phyloP scores from a whole-genome alignment of 108 stramenopile species.

The Cyclotella kingstonii region DNA sequence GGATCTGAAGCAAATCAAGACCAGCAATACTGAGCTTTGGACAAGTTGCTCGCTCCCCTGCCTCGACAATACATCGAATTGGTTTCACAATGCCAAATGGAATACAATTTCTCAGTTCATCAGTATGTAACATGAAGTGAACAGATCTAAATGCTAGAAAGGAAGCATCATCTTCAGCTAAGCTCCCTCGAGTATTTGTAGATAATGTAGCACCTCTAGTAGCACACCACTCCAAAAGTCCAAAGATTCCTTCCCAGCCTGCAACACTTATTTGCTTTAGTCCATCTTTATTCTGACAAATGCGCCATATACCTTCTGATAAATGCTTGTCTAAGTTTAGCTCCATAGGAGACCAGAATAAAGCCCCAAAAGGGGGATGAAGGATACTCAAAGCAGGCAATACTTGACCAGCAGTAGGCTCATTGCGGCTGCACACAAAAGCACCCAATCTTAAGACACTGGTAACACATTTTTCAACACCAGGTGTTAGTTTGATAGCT shows the following conservation, averaged over 20 bases:
- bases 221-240: slow-evolving; percentile 69
- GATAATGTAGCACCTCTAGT: slow-evolving; percentile 48
- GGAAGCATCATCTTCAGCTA: slow-evolving; percentile 78
- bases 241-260: slow-evolving; percentile 74
- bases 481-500: slow-evolving; percentile 52
- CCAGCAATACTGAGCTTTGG: slow-evolving; percentile 80
- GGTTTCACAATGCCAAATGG: slow-evolving; percentile 48
- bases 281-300: slow-evolving; percentile 67
- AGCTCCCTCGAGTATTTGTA: slow-evolving; percentile 33
- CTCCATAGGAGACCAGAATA: slow-evolving; percentile 36
- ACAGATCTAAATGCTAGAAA: slow-evolving; percentile 76
- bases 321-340: slow-evolving; percentile 69
- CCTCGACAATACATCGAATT: slow-evolving; percentile 54
- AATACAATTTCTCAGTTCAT: slow-evolving; percentile 58
- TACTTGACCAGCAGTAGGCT: slow-evolving; percentile 57
- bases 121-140: slow-evolving; percentile 69
- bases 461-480: slow-evolving; percentile 77
- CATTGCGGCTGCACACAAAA: slow-evolving; percentile 54
- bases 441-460: slow-evolving; percentile 67
- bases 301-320: slow-evolving; percentile 78
- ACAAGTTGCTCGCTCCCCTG: slow-evolving; percentile 63
- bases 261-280: slow-evolving; percentile 41
- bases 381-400: slow-evolving; percentile 53
- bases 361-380: slow-evolving; percentile 37
- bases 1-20: slow-evolving; percentile 70